Base-by-base conservation (phyloP, 495 filamentous ascomycete genomes). In the Amniculicola lignicola region DNA sequence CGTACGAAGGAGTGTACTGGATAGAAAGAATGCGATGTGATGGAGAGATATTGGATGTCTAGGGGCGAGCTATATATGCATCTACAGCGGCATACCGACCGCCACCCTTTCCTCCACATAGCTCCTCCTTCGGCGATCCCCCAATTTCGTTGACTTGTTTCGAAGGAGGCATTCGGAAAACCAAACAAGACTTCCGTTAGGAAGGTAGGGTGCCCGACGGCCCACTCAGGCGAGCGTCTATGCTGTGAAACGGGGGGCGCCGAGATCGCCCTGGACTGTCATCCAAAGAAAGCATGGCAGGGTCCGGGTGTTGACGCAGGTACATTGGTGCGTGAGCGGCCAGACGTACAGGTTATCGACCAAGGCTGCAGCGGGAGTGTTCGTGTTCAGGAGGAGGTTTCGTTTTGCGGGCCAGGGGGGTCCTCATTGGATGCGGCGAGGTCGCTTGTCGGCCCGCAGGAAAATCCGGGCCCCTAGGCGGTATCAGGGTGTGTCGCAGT, bases 321-420 rank as follows among this genome's bases (percentile, higher is more conserved):
- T 51, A 59, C 61, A 54, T 59, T 48, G 22, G 54, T 52, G 59
- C 57, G 50, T 41, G 37, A 47, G 51, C 25, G 46, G 15, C 50
- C 38, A 41, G 31, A 29, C 43, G 45, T 39, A 22, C 16, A 52
- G 11, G 28, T 45, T 15, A 16, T 19, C 24, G 51, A 18, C 46
- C 19, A 23, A 16, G 31, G 33, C n/a, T 18, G 31, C 40, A 18
- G 14, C 51, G 24, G 29, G 9, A 4, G 33, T 25, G 38, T 36
- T 29, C 4, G 22, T 24, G 40, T 25, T 45, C 9, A 21, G 7
- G 45, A 19, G 23, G 40, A 31, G 24, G 52, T 55, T 55, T 51
- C 15, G 36, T 47, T 55, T 38, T 11, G 12, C 5, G 14, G 31
- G 9, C 22, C 7, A 15, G 24, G 21, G 19, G 14, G 51, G 14